Evolutionary conservation across 192 early-diverging fungal species (phyloP), one percentile per base, ranked within the genome.

Genomic region (Linderina pennispora): DNA sequence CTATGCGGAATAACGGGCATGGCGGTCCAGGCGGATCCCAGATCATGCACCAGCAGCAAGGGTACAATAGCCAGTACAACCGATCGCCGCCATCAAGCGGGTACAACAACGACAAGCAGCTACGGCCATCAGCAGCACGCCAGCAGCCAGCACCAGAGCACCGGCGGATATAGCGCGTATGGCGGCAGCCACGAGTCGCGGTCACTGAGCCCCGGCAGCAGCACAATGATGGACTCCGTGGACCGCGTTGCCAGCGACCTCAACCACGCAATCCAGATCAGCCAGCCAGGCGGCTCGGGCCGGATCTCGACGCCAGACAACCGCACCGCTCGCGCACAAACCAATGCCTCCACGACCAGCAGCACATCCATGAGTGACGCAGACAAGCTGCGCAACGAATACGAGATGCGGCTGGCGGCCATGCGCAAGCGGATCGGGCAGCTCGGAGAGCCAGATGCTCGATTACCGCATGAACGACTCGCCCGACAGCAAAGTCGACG

Each of bases 361-460:
- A n/a, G n/a, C n/a, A n/a, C n/a, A n/a, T n/a, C n/a, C n/a, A 40
- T 40, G 16, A 50, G 40, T 46, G 76, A 77, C 2, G 50, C 64
- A 0, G 76, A 80, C 23, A 69, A 64, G 40, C 23, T 75, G 21
- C 62, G 60, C 23, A 45, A 75, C 46, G 86, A 85, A 40, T 84
- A 86, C 40, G 84, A 88, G 49, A 66, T 67, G 36, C 77, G 79
- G 22, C 58, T 86, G 3, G 38, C 55, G 6, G 65, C 70, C 9
- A 68, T 89, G 57, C 76, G 80, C 31, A 81, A 77, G 46, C 67
- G 83, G 22, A 72, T 87, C 16, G 76, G 82, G 34, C 77, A 86
- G 52, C 58, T 89, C 26, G 83, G n/a, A 88, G 50, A 71, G 70
- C 40, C 76, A 85, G 35, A 43, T 80, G 21, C 49, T 74, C 40